phyloP scores from a whole-genome alignment of 2,329 filamentous ascomycete genomes.

The Magnaporthiopsis incrustans region DNA sequence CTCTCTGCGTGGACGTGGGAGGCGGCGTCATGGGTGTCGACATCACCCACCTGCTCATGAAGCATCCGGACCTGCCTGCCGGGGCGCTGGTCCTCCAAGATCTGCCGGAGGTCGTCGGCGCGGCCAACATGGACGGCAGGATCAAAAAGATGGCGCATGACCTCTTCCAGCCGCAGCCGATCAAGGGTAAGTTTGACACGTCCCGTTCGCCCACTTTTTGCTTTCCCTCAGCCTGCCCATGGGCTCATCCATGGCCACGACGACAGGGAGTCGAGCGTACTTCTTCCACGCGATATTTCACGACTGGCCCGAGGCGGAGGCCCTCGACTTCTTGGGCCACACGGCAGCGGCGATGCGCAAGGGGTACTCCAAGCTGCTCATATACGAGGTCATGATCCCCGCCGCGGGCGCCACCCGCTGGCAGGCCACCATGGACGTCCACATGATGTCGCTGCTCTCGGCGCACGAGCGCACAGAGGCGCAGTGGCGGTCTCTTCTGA shows the following conservation, averaged over 20 bases:
- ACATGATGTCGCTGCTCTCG: slow-evolving; percentile 25
- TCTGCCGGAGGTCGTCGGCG: slow-evolving; percentile 26
- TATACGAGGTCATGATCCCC: slow-evolving; percentile 30
- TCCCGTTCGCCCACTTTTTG: neutral
- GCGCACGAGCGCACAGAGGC: slow-evolving; percentile 23
- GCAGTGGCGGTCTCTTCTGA: slow-evolving; percentile 21
- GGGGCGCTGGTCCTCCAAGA: slow-evolving; percentile 29
- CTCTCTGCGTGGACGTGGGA: slow-evolving; percentile 17
- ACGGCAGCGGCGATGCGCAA: slow-evolving; percentile 27
- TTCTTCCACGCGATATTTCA: slow-evolving; percentile 34
- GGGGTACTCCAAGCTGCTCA: slow-evolving; percentile 28
- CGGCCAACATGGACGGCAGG: slow-evolving; percentile 12
- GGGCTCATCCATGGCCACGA: slow-evolving; percentile 1
- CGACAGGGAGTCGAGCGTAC: slow-evolving; percentile 27
- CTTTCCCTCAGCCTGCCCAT: neutral
- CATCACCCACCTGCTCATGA: slow-evolving; percentile 9
- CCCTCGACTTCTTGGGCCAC: slow-evolving; percentile 21
- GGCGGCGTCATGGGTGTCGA: slow-evolving; percentile 11
- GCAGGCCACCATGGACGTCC: slow-evolving; percentile 25
- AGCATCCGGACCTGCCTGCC: slow-evolving; percentile 23
- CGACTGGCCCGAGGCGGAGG: slow-evolving; percentile 30
- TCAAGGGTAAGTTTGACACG: slow-evolving; percentile 13
- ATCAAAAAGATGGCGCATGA: slow-evolving; percentile 14
- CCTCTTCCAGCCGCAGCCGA: slow-evolving; percentile 18
- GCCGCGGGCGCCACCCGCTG: slow-evolving; percentile 21